Evolutionary conservation across 2,329 filamentous ascomycete genomes (phyloP), one percentile per base, ranked within the genome.

Genomic region (Hypoxylon sp.): DNA sequence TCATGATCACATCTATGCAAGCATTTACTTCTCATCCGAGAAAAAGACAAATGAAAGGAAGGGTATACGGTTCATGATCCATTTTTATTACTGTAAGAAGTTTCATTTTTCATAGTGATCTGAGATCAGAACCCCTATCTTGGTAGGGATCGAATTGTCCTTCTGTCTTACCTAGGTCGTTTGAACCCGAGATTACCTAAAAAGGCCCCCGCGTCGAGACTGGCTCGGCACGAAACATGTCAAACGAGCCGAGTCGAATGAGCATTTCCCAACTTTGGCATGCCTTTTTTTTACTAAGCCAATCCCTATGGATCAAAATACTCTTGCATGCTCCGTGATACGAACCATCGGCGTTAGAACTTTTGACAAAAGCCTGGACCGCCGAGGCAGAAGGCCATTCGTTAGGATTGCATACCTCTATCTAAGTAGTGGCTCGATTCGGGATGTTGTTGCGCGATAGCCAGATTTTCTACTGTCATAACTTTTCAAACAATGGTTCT

Each of bases 181-280:
- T 30, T 34, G 23, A 43, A 46, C 38, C 32, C 41, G 53, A 38
- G 53, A 56, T 56, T 46, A 46, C 53, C 30, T 56, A 56, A 34
- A 32, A 46, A n/a, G 38, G 38, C 7, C 5, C n/a, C 52, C 52
- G 52, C 32, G 25, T 25, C 17, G 4, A 46, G 14, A 3, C 36
- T 45, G n/a, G 38, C 14, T 34, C 25, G 25, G 38, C 9, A 23
- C 19, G 53, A 28, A 17, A 23, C 13, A 17, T 34, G 19, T 21
- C 14, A 25, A 25, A 48, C 23, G 11, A 38, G 43, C 55, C 30
- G 32, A 19, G 49, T 32, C n/a, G 17, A 34, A 28, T 23, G 13
- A 13, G 19, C 30, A 13, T 19, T 48, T 48, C 17, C 10, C 10
- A 14, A 17, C n/a, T 36, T 19, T 2, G 9, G 30, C 34, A 10